Conservation (phyloP, 1,139 yeast species). For the Ashbya aceris region DNA sequence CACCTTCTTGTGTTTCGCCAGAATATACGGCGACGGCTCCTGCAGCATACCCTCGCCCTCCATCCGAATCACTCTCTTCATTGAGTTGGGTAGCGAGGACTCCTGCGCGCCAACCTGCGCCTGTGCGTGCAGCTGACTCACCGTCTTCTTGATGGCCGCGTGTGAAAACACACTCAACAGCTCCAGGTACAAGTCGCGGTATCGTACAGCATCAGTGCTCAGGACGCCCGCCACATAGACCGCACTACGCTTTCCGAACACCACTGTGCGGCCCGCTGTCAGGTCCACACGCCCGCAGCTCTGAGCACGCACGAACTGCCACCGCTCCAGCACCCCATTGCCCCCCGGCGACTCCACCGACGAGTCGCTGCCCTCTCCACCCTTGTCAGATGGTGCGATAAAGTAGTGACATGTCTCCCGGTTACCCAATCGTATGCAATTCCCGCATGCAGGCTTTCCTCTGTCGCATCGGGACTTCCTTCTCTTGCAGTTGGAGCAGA, state of each 20-base stretch:
- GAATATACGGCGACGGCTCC: background rate
- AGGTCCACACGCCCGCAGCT: background rate
- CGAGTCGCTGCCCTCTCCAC: background rate
- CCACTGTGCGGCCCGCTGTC: background rate
- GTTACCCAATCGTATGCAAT: slow-evolving; percentile 23
- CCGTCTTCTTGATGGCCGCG: background rate
- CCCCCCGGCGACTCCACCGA: background rate
- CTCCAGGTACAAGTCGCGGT: slow-evolving; percentile 23
- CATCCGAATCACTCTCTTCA: background rate
- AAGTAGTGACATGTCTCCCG: slow-evolving; percentile 21
- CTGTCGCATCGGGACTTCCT: slow-evolving; percentile 32
- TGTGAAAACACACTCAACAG: slow-evolving; percentile 8
- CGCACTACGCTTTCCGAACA: slow-evolving; percentile 24
- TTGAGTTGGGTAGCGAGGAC: slow-evolving; percentile 1
- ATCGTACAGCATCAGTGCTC: slow-evolving; percentile 20
- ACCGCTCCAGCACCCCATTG: background rate
- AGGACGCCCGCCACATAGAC: slow-evolving; percentile 18
- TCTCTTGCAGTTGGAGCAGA: slow-evolving; percentile 31
- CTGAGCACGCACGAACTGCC: background rate
- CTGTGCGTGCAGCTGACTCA: background rate
- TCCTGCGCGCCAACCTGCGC: background rate
- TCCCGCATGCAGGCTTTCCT: slow-evolving; percentile 26
- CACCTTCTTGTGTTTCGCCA: slow-evolving; percentile 12
- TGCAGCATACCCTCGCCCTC: background rate
- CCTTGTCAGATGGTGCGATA: slow-evolving; percentile 1